Percentiles rank a stretch among this genome's conserved stretches.
Conservation (phyloP, 345 rosid species). For the Eucalyptus fibrosa region DNA sequence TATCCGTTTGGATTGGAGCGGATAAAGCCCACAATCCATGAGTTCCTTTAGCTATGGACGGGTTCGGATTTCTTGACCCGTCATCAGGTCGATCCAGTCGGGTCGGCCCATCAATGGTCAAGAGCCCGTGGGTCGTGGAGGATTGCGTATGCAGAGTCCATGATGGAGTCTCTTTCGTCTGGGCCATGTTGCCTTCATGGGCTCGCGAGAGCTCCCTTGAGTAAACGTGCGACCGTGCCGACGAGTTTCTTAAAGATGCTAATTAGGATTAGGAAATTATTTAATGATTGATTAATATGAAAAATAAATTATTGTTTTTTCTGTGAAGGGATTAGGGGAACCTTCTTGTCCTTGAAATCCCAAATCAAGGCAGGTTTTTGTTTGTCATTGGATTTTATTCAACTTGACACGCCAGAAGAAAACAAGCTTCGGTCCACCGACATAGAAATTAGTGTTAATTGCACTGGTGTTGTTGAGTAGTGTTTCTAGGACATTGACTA, state of each 20-base stretch:
- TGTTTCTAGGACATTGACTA: background rate
- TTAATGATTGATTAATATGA: background rate
- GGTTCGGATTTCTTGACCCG: background rate
- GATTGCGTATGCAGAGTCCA: background rate
- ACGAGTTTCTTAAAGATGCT: background rate
- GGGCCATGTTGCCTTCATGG: background rate
- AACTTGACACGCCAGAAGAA: background rate
- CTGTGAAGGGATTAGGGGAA: background rate
- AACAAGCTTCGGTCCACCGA: background rate
- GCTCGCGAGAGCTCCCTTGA: background rate
- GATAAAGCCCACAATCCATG: background rate
- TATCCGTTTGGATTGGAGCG: background rate
- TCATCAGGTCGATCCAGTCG: background rate
- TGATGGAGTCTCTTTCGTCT: background rate
- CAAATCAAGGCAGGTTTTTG: background rate
- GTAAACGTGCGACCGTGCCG: background rate
- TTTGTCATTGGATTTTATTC: background rate
- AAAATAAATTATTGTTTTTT: too few relatives aligned
- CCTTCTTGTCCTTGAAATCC: background rate
- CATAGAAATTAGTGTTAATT: background rate
- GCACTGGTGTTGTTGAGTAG: background rate
- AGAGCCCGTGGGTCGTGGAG: background rate
- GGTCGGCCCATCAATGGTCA: background rate
- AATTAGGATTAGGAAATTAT: background rate
- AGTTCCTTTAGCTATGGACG: background rate